These are phyloP conservation scores for Cyberlindnera japonica DNA, from an alignment of 805 yeast species.

Conservation along the genomic window DNA sequence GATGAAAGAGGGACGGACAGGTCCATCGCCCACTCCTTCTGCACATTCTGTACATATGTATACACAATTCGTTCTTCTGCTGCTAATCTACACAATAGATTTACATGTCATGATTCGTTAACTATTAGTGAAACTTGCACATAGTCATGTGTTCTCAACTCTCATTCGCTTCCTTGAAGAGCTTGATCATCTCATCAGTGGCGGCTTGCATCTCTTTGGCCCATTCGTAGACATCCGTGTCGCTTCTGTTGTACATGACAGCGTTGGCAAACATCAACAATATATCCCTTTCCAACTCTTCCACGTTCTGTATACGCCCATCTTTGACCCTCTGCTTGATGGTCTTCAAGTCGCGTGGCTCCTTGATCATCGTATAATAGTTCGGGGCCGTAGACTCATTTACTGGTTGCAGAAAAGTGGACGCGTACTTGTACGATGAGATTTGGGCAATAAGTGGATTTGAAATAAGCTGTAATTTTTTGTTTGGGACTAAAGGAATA, in stretches of 20 bases:
- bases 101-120: neutral
- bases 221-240: slow-evolving; percentile 57
- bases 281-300: slow-evolving; percentile 62
- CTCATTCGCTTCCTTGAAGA: slow-evolving; percentile 55
- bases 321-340: slow-evolving; percentile 56
- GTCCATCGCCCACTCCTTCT: slow-evolving; percentile 2
- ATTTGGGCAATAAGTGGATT: slow-evolving; percentile 60
- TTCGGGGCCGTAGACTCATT: slow-evolving; percentile 64
- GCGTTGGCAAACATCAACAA: slow-evolving; percentile 81
- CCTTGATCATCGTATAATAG: slow-evolving; percentile 55
- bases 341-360: slow-evolving; percentile 67
- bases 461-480: slow-evolving; percentile 60
- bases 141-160: neutral
- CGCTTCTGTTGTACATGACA: slow-evolving; percentile 71
- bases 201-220: slow-evolving; percentile 71
- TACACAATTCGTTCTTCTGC: neutral
- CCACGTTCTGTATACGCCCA: slow-evolving; percentile 45
- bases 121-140: neutral
- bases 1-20: slow-evolving; percentile 9
- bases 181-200: slow-evolving; percentile 48
- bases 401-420: slow-evolving; percentile 71
- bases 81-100: too few relatives aligned
- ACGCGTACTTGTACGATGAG: slow-evolving; percentile 66
- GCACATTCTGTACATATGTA: slow-evolving; percentile 3
- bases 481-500: slow-evolving; percentile 30